These are phyloP conservation scores for Phoenix roebelenii DNA, from an alignment of 176 grass and related monocot genomes.

Conservation along the genomic window DNA sequence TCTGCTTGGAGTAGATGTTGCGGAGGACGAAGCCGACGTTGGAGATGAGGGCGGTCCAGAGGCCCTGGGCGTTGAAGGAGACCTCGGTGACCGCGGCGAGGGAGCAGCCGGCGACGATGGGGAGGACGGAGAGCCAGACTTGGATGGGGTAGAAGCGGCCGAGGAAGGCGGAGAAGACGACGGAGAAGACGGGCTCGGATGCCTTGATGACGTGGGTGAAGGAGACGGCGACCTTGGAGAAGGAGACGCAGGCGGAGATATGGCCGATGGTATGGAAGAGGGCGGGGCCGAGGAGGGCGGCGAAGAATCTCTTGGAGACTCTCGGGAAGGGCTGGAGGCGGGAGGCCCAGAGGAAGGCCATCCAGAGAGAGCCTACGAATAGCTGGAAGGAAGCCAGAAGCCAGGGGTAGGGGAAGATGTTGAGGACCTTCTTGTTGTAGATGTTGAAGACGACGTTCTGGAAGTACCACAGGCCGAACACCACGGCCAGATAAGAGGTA, in stretches of 20 bases:
- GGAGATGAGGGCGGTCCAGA: constrained; percentile 31
- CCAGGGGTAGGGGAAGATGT: constrained; percentile 41
- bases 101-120: constrained; percentile 32
- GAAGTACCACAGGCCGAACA: constrained; percentile 35
- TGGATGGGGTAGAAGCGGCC: constrained; percentile 30
- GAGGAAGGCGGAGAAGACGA: constrained; percentile 29
- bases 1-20: constrained; percentile 43
- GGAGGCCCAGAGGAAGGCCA: constrained; percentile 26
- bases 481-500: constrained; percentile 8
- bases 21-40: constrained; percentile 35
- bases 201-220: constrained; percentile 45
- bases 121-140: constrained; percentile 36
- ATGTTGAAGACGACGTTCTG: constrained; percentile 43
- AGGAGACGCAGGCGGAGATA: constrained; percentile 42
- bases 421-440: constrained; percentile 45
- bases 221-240: constrained; percentile 38
- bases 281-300: constrained; percentile 32
- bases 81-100: constrained; percentile 30
- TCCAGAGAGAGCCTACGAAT: constrained; percentile 32
- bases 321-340: constrained; percentile 24
- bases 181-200: constrained; percentile 38
- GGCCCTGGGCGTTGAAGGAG: constrained; percentile 25
- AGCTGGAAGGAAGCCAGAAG: constrained; percentile 41
- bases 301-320: constrained; percentile 19
- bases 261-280: constrained; percentile 37